Evolutionary conservation across 306 rosid genomes (phyloP).

Genomic region (Oxytropis ochrocephala): DNA sequence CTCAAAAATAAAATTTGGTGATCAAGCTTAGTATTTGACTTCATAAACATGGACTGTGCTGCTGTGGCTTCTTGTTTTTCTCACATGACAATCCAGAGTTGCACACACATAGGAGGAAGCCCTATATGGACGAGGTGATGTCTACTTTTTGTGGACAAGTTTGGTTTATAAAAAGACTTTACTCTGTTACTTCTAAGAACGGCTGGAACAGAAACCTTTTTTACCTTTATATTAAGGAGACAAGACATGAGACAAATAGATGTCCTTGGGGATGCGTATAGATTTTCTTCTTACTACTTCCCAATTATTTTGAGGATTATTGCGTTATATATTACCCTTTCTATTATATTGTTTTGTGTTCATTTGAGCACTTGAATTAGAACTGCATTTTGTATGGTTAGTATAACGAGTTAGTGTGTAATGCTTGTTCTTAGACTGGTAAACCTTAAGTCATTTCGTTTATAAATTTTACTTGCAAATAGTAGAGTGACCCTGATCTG

Average conservation of each 20-base stretch:
- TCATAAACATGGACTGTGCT: slow-evolving; percentile 3
- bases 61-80: slow-evolving; percentile 14
- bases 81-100: slow-evolving; percentile 8
- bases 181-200: slow-evolving; percentile 19
- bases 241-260: slow-evolving; percentile 33
- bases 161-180: slow-evolving; percentile 12
- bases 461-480: not conserved
- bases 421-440: slow-evolving; percentile 5
- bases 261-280: slow-evolving; percentile 23
- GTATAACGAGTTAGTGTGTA: not conserved
- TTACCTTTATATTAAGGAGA: slow-evolving; percentile 22
- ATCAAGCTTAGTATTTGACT: slow-evolving; percentile 24
- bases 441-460: not conserved
- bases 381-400: slow-evolving; percentile 9
- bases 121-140: slow-evolving; percentile 1
- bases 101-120: slow-evolving; percentile 13
- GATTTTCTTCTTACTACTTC: slow-evolving; percentile 18
- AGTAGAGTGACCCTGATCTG: not conserved
- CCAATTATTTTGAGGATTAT: slow-evolving; percentile 22
- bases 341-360: not conserved
- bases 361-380: not conserved
- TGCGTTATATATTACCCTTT: slow-evolving; percentile 1
- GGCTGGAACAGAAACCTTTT: slow-evolving; percentile 12
- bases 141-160: slow-evolving; percentile 13
- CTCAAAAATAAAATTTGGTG: slow-evolving; percentile 84